Conservation (phyloP, 352 stramenopile species). For the Globisporangium polare region DNA sequence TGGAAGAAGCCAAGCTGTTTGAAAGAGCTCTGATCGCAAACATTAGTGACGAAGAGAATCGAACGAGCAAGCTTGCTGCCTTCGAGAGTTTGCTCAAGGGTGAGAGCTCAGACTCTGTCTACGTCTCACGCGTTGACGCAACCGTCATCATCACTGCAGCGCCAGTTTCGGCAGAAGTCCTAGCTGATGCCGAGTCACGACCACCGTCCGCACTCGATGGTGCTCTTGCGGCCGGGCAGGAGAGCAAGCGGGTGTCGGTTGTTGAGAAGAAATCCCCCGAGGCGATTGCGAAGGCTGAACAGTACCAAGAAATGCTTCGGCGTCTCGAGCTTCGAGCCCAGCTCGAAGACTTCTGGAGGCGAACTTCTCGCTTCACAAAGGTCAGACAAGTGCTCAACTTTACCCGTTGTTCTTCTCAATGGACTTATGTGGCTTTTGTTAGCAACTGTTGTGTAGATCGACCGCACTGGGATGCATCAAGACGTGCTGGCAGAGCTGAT, state of each 20-base stretch:
- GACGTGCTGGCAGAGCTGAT: conserved; percentile 34
- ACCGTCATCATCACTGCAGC: conserved; percentile 6
- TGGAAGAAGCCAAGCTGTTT: conserved; percentile 54
- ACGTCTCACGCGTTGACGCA: conserved; percentile 3
- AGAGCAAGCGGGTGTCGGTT: conserved; percentile 2
- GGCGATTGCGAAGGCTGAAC: not conserved
- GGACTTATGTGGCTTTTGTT: too few species aligned
- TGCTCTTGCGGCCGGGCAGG: not conserved
- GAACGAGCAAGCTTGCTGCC: conserved; percentile 4
- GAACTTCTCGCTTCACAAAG: conserved; percentile 10
- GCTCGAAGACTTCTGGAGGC: conserved; percentile 17
- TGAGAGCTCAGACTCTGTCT: conserved; percentile 7
- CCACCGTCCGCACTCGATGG: not conserved
- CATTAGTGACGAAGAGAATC: conserved; percentile 14
- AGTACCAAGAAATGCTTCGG: conserved; percentile 3
- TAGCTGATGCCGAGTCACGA: not conserved
- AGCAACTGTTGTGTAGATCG: too few species aligned
- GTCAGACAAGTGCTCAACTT: not conserved
- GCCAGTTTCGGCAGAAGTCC: not conserved
- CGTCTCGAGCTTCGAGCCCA: conserved; percentile 5
- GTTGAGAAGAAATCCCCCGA: conserved; percentile 13
- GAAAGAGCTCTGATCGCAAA: conserved; percentile 29
- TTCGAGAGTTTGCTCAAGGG: conserved; percentile 5
- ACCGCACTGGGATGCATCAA: conserved; percentile 23
- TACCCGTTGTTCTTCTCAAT: too few species aligned